These are phyloP conservation scores for Volvox africanus DNA, from an alignment of 139 green algal genomes.

Conservation along the genomic window DNA sequence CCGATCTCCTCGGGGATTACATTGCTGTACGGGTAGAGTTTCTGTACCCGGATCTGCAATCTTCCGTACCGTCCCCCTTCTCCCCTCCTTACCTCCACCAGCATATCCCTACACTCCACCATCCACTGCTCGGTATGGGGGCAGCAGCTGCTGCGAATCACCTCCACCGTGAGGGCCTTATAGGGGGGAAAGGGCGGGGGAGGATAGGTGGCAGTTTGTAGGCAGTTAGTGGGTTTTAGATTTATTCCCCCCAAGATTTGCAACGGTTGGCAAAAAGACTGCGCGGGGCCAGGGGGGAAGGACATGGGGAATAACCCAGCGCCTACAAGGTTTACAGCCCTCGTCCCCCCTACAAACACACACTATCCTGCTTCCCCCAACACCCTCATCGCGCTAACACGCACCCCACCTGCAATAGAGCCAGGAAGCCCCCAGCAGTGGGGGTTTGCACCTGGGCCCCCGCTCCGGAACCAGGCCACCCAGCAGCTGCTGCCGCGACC, in stretches of 20 bases:
- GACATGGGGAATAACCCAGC: too few species aligned
- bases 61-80: background rate
- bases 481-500: background rate
- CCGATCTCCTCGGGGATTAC: too few species aligned
- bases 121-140: slow-evolving; percentile 25
- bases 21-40: too few species aligned
- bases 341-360: too few species aligned
- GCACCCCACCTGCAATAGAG: slow-evolving; percentile 33
- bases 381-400: background rate
- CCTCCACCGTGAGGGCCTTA: slow-evolving; percentile 34
- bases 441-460: too few species aligned
- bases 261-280: too few species aligned
- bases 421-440: background rate
- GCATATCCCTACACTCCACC: slow-evolving; percentile 28
- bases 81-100: slow-evolving; percentile 9
- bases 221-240: background rate
- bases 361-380: too few species aligned
- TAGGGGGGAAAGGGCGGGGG: background rate
- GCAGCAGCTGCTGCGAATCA: slow-evolving; percentile 4
- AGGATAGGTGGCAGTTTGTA: background rate
- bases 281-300: too few species aligned
- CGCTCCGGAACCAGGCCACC: background rate
- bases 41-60: background rate
- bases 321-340: too few species aligned
- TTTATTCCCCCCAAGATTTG: background rate